Evolutionary conservation across 768 basidiomycete genomes (phyloP).

Genomic region (Paxillus rubicundulus): DNA sequence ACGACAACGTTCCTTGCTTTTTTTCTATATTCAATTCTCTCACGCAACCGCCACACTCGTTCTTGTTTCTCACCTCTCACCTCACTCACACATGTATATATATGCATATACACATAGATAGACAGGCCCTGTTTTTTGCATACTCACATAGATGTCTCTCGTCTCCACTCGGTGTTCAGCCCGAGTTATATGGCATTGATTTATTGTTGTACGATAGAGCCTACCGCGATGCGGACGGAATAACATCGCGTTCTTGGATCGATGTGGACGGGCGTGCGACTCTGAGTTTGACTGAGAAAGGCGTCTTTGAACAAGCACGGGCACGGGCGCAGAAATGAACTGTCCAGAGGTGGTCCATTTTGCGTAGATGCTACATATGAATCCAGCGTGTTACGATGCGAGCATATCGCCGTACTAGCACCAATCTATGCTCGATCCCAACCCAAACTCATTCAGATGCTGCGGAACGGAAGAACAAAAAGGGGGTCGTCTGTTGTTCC

Average conservation of each 20-base stretch:
- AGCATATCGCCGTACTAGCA: background rate
- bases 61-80: conserved; percentile 16
- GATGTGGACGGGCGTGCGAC: background rate
- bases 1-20: conserved; percentile 22
- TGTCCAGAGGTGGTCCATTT: no score
- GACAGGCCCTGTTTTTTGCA: conserved; percentile 16
- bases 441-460: background rate
- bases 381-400: background rate
- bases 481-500: background rate
- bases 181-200: conserved; percentile 33
- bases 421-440: background rate
- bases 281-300: background rate
- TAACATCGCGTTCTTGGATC: conserved; percentile 30
- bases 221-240: conserved; percentile 27
- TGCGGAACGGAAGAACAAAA: background rate
- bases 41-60: conserved; percentile 29
- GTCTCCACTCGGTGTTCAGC: conserved; percentile 7
- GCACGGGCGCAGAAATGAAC: no score
- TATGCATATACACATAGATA: conserved; percentile 38
- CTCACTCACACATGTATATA: conserved; percentile 37
- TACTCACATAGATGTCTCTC: conserved; percentile 29
- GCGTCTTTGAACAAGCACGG: no score
- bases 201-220: conserved; percentile 37
- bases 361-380: background rate
- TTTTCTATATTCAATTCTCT: background rate